phyloP scores from a whole-genome alignment of 306 rosid species.

The Prunus campanulata region DNA sequence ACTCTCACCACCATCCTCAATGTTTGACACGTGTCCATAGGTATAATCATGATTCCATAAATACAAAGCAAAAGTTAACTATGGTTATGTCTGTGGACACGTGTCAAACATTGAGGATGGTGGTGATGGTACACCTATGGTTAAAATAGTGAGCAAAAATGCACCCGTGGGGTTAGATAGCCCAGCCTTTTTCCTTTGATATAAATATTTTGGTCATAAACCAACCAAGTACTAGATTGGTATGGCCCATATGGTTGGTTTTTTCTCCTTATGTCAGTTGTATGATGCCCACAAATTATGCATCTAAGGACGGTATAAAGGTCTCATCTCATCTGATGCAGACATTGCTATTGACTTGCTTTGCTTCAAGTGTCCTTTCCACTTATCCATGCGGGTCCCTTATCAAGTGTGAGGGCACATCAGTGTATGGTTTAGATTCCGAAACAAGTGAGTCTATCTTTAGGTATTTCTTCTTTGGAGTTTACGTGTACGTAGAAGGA shows the following conservation, averaged over 20 bases:
- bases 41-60: too few relatives aligned
- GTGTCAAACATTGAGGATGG: too few relatives aligned
- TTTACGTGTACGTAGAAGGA: neutral
- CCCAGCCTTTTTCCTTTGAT: slow-evolving; percentile 4
- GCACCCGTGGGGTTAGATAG: slow-evolving; percentile 1
- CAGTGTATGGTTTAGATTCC: neutral
- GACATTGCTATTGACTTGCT: slow-evolving; percentile 7
- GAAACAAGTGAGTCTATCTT: neutral
- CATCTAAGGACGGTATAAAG: neutral
- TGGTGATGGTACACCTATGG: too few relatives aligned
- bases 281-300: neutral
- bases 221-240: slow-evolving; percentile 13
- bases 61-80: too few relatives aligned
- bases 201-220: neutral
- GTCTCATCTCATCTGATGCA: neutral
- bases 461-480: neutral
- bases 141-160: too few relatives aligned
- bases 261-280: neutral
- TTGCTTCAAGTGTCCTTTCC: neutral
- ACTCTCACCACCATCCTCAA: too few relatives aligned
- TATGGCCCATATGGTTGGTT: neutral
- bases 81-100: too few relatives aligned
- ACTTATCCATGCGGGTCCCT: neutral
- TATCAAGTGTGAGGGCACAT: neutral
- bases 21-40: too few relatives aligned